phyloP scores from a whole-genome alignment of 78 protist species.

The Cavenderia fasciculata region DNA sequence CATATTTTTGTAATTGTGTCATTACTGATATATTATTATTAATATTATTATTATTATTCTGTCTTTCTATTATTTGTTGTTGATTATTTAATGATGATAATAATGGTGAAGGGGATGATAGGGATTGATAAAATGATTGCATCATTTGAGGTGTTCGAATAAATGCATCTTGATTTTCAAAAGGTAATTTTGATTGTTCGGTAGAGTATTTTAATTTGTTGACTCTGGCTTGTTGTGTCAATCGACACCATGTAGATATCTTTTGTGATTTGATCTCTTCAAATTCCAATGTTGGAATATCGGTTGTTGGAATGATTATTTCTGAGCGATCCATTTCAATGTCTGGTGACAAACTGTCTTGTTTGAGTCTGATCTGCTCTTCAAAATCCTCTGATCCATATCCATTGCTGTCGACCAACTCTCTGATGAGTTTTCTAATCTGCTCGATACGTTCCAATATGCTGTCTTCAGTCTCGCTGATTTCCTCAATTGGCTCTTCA shows the following conservation, averaged over 20 bases:
- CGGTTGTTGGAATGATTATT: background rate
- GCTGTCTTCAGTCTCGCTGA: background rate
- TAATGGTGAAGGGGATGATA: background rate
- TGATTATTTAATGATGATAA: background rate
- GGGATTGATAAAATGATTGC: constrained; percentile 2
- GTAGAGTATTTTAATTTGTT: constrained; percentile 21
- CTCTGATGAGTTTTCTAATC: background rate
- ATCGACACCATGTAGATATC: background rate
- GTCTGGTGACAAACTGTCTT: background rate
- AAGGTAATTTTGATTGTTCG: constrained; percentile 23
- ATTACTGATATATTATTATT: background rate
- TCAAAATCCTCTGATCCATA: background rate
- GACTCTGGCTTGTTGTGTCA: constrained; percentile 30
- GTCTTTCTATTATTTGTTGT: background rate
- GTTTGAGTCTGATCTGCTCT: background rate
- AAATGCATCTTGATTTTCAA: constrained; percentile 13
- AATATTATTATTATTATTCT: background rate
- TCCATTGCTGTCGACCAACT: background rate
- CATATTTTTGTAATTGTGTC: constrained; percentile 22
- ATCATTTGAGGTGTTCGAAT: constrained; percentile 47
- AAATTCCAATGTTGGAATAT: background rate
- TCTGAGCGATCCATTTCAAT: background rate
- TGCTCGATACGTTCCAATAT: background rate
- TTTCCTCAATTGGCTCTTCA: constrained; percentile 12
- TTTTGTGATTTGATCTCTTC: background rate